Base-by-base conservation (phyloP, 1,139 yeast genomes). In the Spencermartinsiella ligniputridi region DNA sequence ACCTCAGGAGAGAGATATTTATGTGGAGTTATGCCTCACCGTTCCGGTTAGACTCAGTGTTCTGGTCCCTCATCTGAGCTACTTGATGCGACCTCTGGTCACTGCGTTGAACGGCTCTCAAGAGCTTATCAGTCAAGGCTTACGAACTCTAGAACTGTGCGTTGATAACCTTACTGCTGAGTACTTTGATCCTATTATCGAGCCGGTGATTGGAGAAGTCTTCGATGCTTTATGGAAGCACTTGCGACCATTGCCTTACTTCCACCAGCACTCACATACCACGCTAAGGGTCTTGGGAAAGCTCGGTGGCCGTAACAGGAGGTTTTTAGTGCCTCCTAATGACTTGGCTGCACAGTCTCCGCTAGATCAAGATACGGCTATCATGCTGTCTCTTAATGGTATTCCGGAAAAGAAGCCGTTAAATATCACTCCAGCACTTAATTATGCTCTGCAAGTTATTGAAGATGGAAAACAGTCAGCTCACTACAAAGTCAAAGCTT, bases 161-260 rank as follows among this genome's bases (percentile, higher is more conserved):
- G 96, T 94, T 21, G 99, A 94, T 59, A 94, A 94, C 56, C 69
- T 94, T 47, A 92, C 97, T 0, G 95, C 97, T 0, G 96, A 90
- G 57, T 94, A 89, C 63, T 89, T 94, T 62, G 98, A 94, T 58
- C 98, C 98, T 1, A 88, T 92, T 61, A 81, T 94, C 50, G 97
- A 89, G 57, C 97, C 98, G 0, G 97, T 89, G 1, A 80, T 90
- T 50, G 94, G 86, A 48, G 97, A 92, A 54, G 89, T 94, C 2
- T 85, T 89, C 88, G 81, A 83, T 24, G 96, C 97, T 0, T 70
- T 94, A 38, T 94, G 97, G 94, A 83, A 80, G 52, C 95, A 92
- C 55, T 68, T 94, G 52, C 83, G 83, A 52, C 98, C 98, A 1
- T 76, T 89, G 35, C 98, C 98, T 0, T 89, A 89, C 61, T 76